These are phyloP conservation scores for Puccinia polysora DNA, from an alignment of 1,284 basidiomycete species.

Conservation along the genomic window DNA sequence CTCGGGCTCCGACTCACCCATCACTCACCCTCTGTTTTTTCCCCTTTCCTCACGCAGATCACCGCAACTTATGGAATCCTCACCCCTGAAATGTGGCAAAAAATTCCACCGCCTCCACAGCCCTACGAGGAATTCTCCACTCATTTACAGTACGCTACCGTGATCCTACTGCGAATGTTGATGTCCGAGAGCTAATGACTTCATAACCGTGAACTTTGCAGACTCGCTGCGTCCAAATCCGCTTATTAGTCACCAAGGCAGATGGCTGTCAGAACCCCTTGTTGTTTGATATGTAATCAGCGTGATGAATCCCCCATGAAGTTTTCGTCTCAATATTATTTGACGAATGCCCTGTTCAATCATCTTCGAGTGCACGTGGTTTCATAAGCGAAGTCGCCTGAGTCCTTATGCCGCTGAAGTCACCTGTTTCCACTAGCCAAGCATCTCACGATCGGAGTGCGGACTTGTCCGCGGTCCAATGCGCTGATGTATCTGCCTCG, in stretches of 20 bases:
- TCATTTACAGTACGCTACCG: slow-evolving; percentile 69
- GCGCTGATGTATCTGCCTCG: too few species aligned
- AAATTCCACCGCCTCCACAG: slow-evolving; percentile 80
- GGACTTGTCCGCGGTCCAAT: too few species aligned
- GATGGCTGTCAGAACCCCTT: too few species aligned
- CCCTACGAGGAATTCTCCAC: slow-evolving; percentile 92
- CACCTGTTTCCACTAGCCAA: too few species aligned
- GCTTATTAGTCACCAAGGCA: slow-evolving; percentile 23
- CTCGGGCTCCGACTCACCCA: not conserved
- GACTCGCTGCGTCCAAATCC: slow-evolving; percentile 13
- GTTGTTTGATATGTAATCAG: too few species aligned
- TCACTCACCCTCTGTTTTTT: slow-evolving; percentile 15
- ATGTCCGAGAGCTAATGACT: not conserved
- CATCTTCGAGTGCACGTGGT: too few species aligned
- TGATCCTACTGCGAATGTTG: not conserved
- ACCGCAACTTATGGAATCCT: slow-evolving; percentile 97
- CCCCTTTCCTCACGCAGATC: slow-evolving; percentile 60
- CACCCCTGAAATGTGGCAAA: slow-evolving; percentile 94
- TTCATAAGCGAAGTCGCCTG: too few species aligned
- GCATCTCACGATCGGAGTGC: too few species aligned
- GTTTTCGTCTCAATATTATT: too few species aligned
- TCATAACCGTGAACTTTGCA: not conserved
- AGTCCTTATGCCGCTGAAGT: too few species aligned
- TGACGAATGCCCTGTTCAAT: too few species aligned
- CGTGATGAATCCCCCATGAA: too few species aligned